Evolutionary conservation across 1,284 basidiomycete species (phyloP).

Genomic region (Coniferiporia weirii): DNA sequence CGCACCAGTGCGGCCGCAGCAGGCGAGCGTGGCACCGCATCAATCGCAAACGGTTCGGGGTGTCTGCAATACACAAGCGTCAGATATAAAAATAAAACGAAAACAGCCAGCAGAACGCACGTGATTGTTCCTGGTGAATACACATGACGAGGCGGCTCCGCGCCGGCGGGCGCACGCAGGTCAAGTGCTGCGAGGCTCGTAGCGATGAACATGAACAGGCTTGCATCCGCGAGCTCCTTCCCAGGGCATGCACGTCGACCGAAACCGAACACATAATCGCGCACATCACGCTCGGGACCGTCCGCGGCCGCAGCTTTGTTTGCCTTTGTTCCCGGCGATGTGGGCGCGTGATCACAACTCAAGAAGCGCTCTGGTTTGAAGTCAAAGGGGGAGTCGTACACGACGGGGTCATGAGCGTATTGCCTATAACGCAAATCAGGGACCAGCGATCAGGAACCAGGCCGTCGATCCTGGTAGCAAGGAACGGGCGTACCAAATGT

Average conservation of each 20-base stretch:
- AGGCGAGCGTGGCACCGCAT: slow-evolving; percentile 22
- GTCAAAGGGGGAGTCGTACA: slow-evolving; percentile 23
- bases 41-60: slow-evolving; percentile 22
- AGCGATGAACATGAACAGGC: slow-evolving; percentile 20
- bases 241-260: slow-evolving; percentile 17
- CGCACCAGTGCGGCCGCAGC: slow-evolving; percentile 9
- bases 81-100: background rate
- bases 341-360: background rate
- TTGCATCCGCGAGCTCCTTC: slow-evolving; percentile 18
- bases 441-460: background rate
- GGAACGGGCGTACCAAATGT: slow-evolving; percentile 1
- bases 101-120: background rate
- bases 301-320: background rate
- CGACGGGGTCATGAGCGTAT: slow-evolving; percentile 5
- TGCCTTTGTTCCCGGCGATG: background rate
- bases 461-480: background rate
- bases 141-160: background rate
- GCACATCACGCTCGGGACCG: slow-evolving; percentile 11
- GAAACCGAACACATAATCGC: slow-evolving; percentile 15
- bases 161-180: background rate
- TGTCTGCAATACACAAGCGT: slow-evolving; percentile 18
- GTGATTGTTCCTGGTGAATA: slow-evolving; percentile 11
- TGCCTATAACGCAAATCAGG: background rate
- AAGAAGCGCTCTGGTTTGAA: slow-evolving; percentile 29
- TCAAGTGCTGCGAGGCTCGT: slow-evolving; percentile 13